Base-by-base conservation (phyloP, 2,329 filamentous ascomycete species). In the Macrophomina tecta region DNA sequence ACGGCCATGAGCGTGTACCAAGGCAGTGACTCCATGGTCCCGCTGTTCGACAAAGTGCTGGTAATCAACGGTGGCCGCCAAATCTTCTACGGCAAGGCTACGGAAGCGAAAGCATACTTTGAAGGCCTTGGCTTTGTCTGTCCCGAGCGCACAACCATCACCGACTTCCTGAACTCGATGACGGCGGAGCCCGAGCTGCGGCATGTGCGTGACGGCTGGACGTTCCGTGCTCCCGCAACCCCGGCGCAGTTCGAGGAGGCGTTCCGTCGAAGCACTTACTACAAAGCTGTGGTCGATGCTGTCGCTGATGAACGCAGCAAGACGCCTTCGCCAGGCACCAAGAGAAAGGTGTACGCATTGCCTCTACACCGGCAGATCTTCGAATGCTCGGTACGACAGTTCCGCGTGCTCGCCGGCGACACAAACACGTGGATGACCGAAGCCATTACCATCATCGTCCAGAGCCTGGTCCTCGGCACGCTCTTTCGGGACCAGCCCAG, bases 51-150 rank as follows among this genome's bases (percentile, higher is more conserved):
- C 77, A 92, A 92, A 73, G 86, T 86, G 0, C 82, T 88, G 0
- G 87, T 93, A 0, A 79, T 93, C 0, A 91, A 92, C 72, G 88
- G 92, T 72, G 91, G 91, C 1, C 84, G 87, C 0, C 85, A 92
- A 72, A 92, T 92, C 68, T 93, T 86, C 79, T 92, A 88, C 69
- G 91, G 91, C 0, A 83, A 84, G 0, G 84, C 85, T 0, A 73
- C 69, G 3, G 75, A 80, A 1, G 90, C 90, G 1, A 87, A 84
- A 71, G 75, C 76, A 0, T 92, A 87, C 76, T 92, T 92, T 67
- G 84, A 87, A 70, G 77, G 83, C 9, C 85, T 90, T 75, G 90
- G 90, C 32, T 92, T 69, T 32, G 30, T 58, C 11, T 52, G 64
- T 16, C 49, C 51, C 5, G n/a, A 49, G 7, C 30, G 60, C 30